Conservation (phyloP, 2,329 filamentous ascomycete species). For the Calcarisporium arbuscula region DNA sequence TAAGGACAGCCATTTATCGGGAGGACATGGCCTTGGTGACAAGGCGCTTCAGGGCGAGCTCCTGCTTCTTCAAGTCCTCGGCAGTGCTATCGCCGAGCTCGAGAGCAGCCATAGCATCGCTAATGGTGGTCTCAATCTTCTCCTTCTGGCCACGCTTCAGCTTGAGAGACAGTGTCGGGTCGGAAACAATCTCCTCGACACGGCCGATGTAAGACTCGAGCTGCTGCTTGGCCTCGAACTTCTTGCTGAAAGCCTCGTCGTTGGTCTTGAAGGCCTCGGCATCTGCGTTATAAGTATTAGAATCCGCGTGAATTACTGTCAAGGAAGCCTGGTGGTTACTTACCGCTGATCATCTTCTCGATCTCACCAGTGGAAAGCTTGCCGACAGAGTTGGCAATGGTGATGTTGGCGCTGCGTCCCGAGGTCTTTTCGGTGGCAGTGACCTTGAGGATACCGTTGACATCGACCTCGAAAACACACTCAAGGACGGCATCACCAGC, state of each 20-base stretch:
- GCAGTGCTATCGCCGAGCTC: conserved; percentile 88
- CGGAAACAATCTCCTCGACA: conserved; percentile 97
- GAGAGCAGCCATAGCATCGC: conserved; percentile 94
- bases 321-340: too few species aligned
- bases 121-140: conserved; percentile 96
- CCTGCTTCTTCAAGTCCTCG: conserved; percentile 99
- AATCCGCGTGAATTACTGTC: background rate
- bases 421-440: conserved; percentile 99
- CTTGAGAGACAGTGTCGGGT: conserved; percentile 92
- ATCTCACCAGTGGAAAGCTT: conserved; percentile 94
- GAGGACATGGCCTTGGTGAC: conserved; percentile 98
- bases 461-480: conserved; percentile 98
- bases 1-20: conserved; percentile 59
- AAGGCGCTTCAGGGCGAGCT: conserved; percentile 92
- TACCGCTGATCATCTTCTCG: conserved; percentile 91
- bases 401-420: conserved; percentile 97
- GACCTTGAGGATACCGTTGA: conserved; percentile 99
- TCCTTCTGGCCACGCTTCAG: conserved; percentile 99
- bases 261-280: conserved; percentile 98
- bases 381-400: conserved; percentile 98
- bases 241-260: conserved; percentile 99
- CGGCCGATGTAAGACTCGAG: conserved; percentile 98
- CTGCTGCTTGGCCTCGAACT: conserved; percentile 98
- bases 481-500: conserved; percentile 96
- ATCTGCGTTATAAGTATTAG: conserved; percentile 38